These are phyloP conservation scores for Flaveria bidentis DNA, from an alignment of 129 eudicot genomes.

Conservation along the genomic window DNA sequence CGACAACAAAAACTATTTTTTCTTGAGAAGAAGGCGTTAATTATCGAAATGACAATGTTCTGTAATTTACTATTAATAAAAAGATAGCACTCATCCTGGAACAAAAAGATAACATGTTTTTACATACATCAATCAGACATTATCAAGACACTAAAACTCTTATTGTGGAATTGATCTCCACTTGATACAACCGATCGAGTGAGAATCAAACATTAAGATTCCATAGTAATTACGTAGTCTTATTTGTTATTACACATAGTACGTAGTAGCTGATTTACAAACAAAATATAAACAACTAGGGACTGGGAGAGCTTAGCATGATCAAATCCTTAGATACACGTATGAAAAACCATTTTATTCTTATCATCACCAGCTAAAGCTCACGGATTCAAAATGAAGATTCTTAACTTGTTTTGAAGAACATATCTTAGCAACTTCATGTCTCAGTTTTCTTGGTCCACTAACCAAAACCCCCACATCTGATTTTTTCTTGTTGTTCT, in stretches of 20 bases:
- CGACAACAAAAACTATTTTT: no score
- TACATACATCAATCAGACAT: no score
- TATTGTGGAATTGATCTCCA: background rate
- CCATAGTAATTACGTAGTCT: conserved; percentile 2
- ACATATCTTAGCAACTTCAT: conserved; percentile 63
- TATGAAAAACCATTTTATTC: background rate
- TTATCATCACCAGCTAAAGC: conserved; percentile 60
- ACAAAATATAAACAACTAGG: background rate
- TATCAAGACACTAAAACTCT: no score
- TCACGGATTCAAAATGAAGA: conserved; percentile 59
- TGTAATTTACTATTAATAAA: no score
- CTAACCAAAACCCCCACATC: conserved; percentile 55
- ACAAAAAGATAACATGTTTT: no score
- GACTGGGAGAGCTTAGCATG: background rate
- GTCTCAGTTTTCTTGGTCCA: conserved; percentile 64
- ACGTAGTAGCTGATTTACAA: background rate
- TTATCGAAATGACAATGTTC: no score
- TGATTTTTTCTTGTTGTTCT: conserved; percentile 36
- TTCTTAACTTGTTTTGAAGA: conserved; percentile 44
- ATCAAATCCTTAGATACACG: background rate
- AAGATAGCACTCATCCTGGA: no score
- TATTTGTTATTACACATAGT: conserved; percentile 15
- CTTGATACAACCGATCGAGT: background rate
- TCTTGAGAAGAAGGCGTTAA: no score
- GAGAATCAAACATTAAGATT: conserved; percentile 10